phyloP scores from a whole-genome alignment of 257 asterid genomes.

The Capsicum baccatum region DNA sequence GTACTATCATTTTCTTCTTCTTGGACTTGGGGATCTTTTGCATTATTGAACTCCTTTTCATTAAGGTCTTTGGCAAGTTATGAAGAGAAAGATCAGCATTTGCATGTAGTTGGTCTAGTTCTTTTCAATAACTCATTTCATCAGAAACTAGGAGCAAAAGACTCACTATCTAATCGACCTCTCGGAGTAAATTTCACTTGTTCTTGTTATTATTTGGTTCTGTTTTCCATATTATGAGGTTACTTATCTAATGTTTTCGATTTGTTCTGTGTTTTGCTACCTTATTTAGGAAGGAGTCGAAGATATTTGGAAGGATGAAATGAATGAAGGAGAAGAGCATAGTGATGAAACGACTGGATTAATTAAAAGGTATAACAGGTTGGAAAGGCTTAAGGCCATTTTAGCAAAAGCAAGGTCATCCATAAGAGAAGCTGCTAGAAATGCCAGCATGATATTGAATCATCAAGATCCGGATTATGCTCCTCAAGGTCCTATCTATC shows the following conservation, averaged over 20 bases:
- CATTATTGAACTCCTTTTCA: constrained; percentile 31
- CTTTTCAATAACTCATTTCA: constrained; percentile 29
- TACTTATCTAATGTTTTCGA: neutral
- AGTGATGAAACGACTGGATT: neutral
- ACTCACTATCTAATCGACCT: constrained; percentile 1
- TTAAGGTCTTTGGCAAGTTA: constrained; percentile 24
- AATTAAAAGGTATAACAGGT: constrained; percentile 28
- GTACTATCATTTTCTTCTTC: constrained; percentile 30
- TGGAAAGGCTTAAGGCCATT: constrained; percentile 41
- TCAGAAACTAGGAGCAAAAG: constrained; percentile 21
- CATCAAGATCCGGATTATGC: constrained; percentile 45
- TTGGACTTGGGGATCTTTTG: constrained; percentile 36
- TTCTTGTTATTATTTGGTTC: neutral
- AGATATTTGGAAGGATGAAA: constrained; percentile 12
- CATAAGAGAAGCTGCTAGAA: constrained; percentile 44
- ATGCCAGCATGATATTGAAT: constrained; percentile 40
- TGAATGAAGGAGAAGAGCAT: neutral
- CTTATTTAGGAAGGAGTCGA: constrained; percentile 25
- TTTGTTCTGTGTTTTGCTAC: neutral
- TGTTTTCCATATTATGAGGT: neutral
- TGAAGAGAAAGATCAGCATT: constrained; percentile 28
- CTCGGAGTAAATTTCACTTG: neutral
- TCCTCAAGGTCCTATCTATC: constrained; percentile 50
- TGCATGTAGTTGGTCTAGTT: constrained; percentile 15
- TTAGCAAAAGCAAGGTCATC: constrained; percentile 43